These are phyloP conservation scores for Bryopsis sp. DNA, from an alignment of 139 green algal species.

Conservation along the genomic window DNA sequence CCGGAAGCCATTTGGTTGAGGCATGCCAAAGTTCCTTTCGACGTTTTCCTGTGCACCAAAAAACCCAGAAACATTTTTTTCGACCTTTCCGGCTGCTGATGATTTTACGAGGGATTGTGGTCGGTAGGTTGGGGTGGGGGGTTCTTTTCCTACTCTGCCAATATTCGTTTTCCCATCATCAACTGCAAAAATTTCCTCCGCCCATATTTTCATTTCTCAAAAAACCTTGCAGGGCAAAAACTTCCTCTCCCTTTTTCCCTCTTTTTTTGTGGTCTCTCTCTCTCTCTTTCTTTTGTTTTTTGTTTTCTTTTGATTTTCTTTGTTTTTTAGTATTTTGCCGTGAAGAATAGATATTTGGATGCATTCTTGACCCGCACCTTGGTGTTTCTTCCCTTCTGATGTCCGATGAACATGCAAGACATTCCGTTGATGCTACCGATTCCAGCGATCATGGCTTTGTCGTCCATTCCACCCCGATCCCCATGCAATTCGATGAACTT, in stretches of 20 bases:
- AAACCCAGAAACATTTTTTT: too few relatives aligned
- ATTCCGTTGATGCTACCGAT: conserved; percentile 83
- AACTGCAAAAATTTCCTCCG: not conserved
- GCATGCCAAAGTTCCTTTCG: conserved; percentile 91
- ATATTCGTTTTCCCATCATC: not conserved
- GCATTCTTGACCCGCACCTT: conserved; percentile 65
- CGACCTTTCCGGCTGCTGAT: too few relatives aligned
- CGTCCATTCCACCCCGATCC: conserved; percentile 82
- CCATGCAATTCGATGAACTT: conserved; percentile 96
- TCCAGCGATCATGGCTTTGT: conserved; percentile 90
- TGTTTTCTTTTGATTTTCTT: too few relatives aligned
- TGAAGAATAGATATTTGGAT: too few relatives aligned
- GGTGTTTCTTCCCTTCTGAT: conserved; percentile 96
- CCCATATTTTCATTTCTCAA: too few relatives aligned
- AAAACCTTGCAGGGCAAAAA: not conserved
- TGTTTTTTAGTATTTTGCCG: too few relatives aligned
- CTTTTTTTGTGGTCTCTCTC: too few relatives aligned
- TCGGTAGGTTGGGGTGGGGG: not conserved
- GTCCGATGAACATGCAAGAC: conserved; percentile 95
- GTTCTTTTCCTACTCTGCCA: not conserved
- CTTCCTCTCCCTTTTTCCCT: not conserved
- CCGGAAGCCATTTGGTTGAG: conserved; percentile 89
- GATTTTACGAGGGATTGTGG: not conserved
- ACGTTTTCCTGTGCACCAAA: conserved; percentile 95
- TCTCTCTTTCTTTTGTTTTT: too few relatives aligned